Evolutionary conservation across 1,284 basidiomycete species (phyloP), one percentile per base, ranked within the genome.

Genomic region (Ustanciosporium gigantosporum): DNA sequence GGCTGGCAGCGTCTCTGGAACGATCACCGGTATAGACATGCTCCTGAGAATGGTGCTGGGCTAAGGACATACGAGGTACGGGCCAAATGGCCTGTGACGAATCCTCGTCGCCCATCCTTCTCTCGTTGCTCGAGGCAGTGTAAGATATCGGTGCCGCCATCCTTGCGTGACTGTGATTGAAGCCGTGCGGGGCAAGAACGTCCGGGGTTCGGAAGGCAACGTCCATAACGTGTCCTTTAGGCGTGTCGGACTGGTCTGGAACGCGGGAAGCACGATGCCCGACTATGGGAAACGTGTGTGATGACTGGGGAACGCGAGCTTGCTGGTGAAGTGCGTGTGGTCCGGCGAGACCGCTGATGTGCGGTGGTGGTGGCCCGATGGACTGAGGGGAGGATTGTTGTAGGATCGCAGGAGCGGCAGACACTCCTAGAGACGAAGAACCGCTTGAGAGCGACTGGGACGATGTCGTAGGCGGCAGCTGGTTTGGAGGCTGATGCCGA

Each of bases 151-250:
- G 48, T 31, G 45, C 46, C 15, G 48, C 53, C 53, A 57, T 57
- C 25, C 31, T 41, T 23, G 25, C 5, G 27, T 40, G 36, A 29
- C 45, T 43, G 23, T 62, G 53, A 49, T 44, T 38, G 42, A 57
- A 46, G 53, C 53, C 53, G 59, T 57, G 42, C 48, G 48, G 53
- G 59, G 48, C 53, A 44, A 57, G 48, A 47, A 52, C 59, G 53
- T 62, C 48, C 43, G 56, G 36, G 37, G n/a, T n/a, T n/a, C 53
- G 59, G 25, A 57, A 41, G 42, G 41, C 59, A 19, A 62, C 59
- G 41, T 55, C 59, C 59, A 62, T 62, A 52, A 48, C 45, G 42
- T 57, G 41, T 36, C 50, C 43, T 41, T 55, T 46, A 51, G 32
- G 20, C 21, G 25, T 15, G 7, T 46, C 46, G 45, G 49, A 49